Percentiles rank a stretch among this genome's conserved stretches.
These are phyloP conservation scores for Papiliotrema fonsecae DNA, from an alignment of 1,284 basidiomycete genomes.

Conservation along the genomic window DNA sequence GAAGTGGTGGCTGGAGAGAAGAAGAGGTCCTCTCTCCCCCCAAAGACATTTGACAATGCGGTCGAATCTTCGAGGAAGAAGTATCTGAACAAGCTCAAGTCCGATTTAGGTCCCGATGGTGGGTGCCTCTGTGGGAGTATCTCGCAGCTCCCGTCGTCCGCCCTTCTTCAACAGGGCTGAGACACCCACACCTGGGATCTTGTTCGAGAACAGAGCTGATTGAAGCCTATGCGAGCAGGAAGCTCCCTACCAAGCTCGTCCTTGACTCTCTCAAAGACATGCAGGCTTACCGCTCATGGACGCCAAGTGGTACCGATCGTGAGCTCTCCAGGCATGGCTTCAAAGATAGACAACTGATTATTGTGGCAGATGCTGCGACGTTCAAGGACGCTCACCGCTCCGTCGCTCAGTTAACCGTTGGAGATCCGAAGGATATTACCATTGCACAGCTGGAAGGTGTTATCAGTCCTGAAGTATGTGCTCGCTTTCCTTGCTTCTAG, in stretches of 20 bases:
- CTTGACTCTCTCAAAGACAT: not conserved
- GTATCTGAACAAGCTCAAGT: not conserved
- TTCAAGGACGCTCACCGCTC: conserved; percentile 12
- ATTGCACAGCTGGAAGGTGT: conserved; percentile 27
- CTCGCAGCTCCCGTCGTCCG: too few relatives aligned
- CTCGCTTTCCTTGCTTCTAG: too few relatives aligned
- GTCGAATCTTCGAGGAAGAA: not conserved
- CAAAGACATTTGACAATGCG: not conserved
- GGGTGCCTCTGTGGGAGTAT: too few relatives aligned
- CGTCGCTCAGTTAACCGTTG: conserved; percentile 10
- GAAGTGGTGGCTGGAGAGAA: too few relatives aligned
- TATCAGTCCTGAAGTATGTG: conserved; percentile 25
- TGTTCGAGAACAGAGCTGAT: not conserved
- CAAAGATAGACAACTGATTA: not conserved
- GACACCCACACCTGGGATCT: not conserved
- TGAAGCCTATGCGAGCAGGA: not conserved
- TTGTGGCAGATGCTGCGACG: conserved; percentile 8
- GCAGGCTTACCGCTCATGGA: not conserved
- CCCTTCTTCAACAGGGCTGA: too few relatives aligned
- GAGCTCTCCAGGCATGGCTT: not conserved
- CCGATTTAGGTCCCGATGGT: not conserved
- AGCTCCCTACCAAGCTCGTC: not conserved
- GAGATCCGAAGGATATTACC: conserved; percentile 11
- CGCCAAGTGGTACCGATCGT: not conserved
- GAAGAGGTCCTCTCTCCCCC: too few relatives aligned